These are phyloP conservation scores for Globisporangium orthogonon DNA, from an alignment of 352 stramenopile genomes.

Conservation along the genomic window DNA sequence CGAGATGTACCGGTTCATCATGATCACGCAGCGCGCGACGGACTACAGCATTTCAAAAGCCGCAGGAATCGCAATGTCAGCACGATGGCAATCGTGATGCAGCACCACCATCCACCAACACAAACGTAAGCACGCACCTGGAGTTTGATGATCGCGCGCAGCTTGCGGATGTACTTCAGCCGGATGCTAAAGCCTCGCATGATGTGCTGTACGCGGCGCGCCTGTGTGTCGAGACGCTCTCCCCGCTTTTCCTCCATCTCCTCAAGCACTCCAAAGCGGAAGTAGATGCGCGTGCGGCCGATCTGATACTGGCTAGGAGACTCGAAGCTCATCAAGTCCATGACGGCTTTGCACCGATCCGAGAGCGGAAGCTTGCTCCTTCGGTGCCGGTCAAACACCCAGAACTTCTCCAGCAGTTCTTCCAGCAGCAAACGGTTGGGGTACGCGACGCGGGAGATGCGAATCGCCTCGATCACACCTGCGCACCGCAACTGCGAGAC, in stretches of 20 bases:
- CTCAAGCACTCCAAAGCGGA: slow-evolving; percentile 78
- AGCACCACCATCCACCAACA: neutral
- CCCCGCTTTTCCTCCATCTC: slow-evolving; percentile 81
- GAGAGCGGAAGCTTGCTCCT: slow-evolving; percentile 79
- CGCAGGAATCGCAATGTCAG: neutral
- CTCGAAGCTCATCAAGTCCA: slow-evolving; percentile 37
- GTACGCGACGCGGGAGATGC: slow-evolving; percentile 97
- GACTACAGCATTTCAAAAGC: slow-evolving; percentile 20
- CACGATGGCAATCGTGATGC: neutral
- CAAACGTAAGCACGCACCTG: slow-evolving; percentile 20
- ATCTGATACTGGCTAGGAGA: slow-evolving; percentile 80
- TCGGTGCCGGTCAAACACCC: slow-evolving; percentile 55
- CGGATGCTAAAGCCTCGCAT: slow-evolving; percentile 74
- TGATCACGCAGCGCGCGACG: slow-evolving; percentile 73
- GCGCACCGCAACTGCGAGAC: slow-evolving; percentile 96
- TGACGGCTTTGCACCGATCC: slow-evolving; percentile 52
- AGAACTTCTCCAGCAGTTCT: slow-evolving; percentile 80
- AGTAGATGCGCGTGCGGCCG: slow-evolving; percentile 86
- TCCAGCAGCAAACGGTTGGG: slow-evolving; percentile 94
- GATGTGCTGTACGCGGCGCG: slow-evolving; percentile 66
- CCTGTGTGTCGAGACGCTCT: slow-evolving; percentile 81
- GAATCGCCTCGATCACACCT: slow-evolving; percentile 98
- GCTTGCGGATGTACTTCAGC: slow-evolving; percentile 71
- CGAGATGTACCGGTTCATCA: slow-evolving; percentile 83
- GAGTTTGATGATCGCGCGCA: slow-evolving; percentile 77